Base-by-base conservation (phyloP, 2,329 filamentous ascomycete genomes). In the Xylariaceae sp. region DNA sequence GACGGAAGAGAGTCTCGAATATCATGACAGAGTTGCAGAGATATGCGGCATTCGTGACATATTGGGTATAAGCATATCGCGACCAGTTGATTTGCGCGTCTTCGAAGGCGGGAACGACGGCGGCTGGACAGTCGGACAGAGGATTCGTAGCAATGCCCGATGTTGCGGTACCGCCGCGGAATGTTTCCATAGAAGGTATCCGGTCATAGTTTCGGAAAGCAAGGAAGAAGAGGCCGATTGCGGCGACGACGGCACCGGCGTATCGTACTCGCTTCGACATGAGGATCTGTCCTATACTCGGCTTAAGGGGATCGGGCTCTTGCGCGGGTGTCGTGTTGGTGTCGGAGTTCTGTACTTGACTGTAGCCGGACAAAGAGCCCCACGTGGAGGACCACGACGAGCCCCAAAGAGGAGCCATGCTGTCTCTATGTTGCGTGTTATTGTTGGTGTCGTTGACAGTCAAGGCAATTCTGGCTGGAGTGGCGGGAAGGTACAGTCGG, bases 21-120 rank as follows among this genome's bases (percentile, higher is more conserved):
- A 74, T 58, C 70, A 76, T 73, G 34, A 75, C 59, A 0, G 71
- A 68, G 51, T 73, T 74, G 49, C 72, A 76, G 2, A 76, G 58
- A 42, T 73, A 71, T 0, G 64, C 64, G 26, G 60, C 57, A n/a
- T 67, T 59, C 1, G 72, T 76, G 28, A 67, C 71, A 55, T 76
- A 76, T 50, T 72, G 69, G 1, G 66, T 64, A 44, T 76, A 74
- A 1, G 72, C 73, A 39, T 66, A 74, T 36, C 54, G 57, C 2
- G 60, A 63, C 69, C 69, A 73, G 51, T 72, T 56, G 19, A 66
- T 48, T 6, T 59, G 48, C 11, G 43, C 39, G 15, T 42, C 47
- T n/a, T 57, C 50, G 40, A 48, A 47, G 2, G 50, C 19, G 15
- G 54, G 54, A 4, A 54, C 42, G 19, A 51, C 47, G 4, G 54